Conservation (phyloP, 805 yeast species). For the Wickerhamomyces bisporus region DNA sequence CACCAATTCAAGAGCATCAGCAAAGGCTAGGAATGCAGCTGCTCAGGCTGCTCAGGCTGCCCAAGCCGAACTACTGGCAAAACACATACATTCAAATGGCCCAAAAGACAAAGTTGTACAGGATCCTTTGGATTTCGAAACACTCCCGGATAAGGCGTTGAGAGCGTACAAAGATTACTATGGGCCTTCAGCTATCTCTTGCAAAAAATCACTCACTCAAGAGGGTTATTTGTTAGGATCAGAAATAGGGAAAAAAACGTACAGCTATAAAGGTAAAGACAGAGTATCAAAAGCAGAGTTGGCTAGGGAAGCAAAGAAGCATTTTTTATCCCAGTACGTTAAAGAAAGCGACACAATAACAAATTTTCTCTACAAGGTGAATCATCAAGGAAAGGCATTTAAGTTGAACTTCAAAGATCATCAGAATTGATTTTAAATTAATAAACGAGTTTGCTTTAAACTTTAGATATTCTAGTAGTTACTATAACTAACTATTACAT, state of each 20-base stretch:
- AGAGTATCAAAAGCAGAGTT: constrained; percentile 56
- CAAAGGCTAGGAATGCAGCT: constrained; percentile 55
- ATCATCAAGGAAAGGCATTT: constrained; percentile 53
- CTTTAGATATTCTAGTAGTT: too few species aligned
- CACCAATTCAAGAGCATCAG: constrained; percentile 37
- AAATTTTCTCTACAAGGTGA: constrained; percentile 81
- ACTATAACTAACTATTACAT: too few species aligned
- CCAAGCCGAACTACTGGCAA: constrained; percentile 61
- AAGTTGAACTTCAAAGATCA: constrained; percentile 29
- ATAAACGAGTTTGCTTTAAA: too few species aligned
- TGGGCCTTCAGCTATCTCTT: constrained; percentile 32
- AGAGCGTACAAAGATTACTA: constrained; percentile 64
- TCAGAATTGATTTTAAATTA: neutral
- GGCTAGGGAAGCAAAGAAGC: constrained; percentile 58
- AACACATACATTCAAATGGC: constrained; percentile 70
- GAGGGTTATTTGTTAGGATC: constrained; percentile 68
- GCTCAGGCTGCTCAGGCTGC: constrained; percentile 69
- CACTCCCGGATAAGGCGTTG: constrained; percentile 56
- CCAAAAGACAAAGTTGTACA: constrained; percentile 49
- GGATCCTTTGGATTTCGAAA: constrained; percentile 66
- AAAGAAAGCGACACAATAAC: constrained; percentile 86
- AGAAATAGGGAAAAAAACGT: constrained; percentile 68
- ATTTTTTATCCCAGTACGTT: constrained; percentile 53
- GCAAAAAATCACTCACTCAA: constrained; percentile 58
- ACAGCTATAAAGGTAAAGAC: constrained; percentile 31